Evolutionary conservation across 108 stramenopile species (phyloP).

Genomic region (Mediolabrus comicus): DNA sequence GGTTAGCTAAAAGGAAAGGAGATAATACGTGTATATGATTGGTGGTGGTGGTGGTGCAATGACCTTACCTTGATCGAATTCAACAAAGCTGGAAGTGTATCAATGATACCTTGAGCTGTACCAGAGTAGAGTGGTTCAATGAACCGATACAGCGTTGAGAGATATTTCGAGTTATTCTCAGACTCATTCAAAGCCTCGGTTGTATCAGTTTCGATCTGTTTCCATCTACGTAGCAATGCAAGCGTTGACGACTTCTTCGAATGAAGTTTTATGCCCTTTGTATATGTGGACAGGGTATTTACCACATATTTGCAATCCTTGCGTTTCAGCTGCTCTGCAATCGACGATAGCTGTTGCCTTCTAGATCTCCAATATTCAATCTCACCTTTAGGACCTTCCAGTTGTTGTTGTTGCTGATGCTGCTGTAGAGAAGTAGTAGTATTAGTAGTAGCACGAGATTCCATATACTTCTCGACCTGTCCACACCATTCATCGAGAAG

Average conservation of each 20-base stretch:
- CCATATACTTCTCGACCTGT: slow-evolving; percentile 78
- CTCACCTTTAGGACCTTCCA: slow-evolving; percentile 81
- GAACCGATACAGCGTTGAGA: slow-evolving; percentile 85
- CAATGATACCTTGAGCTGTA: slow-evolving; percentile 78
- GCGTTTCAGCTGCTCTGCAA: slow-evolving; percentile 83
- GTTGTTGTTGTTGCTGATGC: slow-evolving; percentile 8
- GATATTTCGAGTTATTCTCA: slow-evolving; percentile 92
- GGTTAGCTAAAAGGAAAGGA: background rate
- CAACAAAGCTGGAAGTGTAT: slow-evolving; percentile 88
- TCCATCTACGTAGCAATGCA: slow-evolving; percentile 74
- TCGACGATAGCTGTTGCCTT: slow-evolving; percentile 85
- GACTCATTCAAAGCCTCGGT: slow-evolving; percentile 93
- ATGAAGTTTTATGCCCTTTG: slow-evolving; percentile 56
- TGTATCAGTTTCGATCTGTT: slow-evolving; percentile 82
- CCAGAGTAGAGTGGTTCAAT: slow-evolving; percentile 89
- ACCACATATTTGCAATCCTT: slow-evolving; percentile 80
- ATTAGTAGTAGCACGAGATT: slow-evolving; percentile 35
- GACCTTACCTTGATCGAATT: slow-evolving; percentile 82
- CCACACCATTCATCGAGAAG: slow-evolving; percentile 88
- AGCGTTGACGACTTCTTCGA: slow-evolving; percentile 58
- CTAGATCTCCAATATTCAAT: slow-evolving; percentile 83
- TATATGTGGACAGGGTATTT: slow-evolving; percentile 59
- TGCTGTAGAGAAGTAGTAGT: background rate
- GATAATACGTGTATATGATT: no score
- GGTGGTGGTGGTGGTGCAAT: no score